Evolutionary conservation across 202 grass and related monocot species (phyloP), one percentile per base, ranked within the genome.

Genomic region (Carex arenaria): DNA sequence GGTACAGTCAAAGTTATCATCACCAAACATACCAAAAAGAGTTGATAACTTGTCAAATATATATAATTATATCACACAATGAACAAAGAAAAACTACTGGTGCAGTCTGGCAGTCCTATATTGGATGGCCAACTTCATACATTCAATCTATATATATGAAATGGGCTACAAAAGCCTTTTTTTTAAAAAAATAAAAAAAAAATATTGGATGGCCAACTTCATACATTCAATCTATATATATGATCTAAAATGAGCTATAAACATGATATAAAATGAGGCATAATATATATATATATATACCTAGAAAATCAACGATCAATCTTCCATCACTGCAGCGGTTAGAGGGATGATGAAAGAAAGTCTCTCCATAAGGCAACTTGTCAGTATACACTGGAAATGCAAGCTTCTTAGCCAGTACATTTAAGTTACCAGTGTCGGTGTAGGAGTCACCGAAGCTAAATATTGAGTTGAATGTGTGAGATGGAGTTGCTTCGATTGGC

Each of bases 371-470:
- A 15, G 93, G 93, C 9, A 81, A 73, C 61, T 74, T 65, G 84
- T 90, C 86, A 82, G 80, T 91, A n/a, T 79, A 49, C 66, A 85
- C 73, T 67, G 61, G 12, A 12, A 86, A 72, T 47, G 82, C 36
- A 30, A 80, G 76, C 31, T 59, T 63, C 28, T 77, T 88, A 51
- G 70, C 79, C 12, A 80, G 85, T n/a, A 84, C 60, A 78, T 86
- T 72, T 18, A 90, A 85, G 80, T 95, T 95, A 19, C 93, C 90
- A 5, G 93, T 95, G 79, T 95, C 88, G 2, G 93, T 64, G 64
- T 90, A 87, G 0, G 93, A 92, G 80, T 92, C 86, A 4, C 93
- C 90, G 64, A 90, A 89, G 84, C 86, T 82, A 54, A 92, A 90
- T 63, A 95, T 87, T 55, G 88, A 80, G 32, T 36, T 8, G 66